Conservation (phyloP, 306 rosid species). For the Hylodesmum podocarpum region DNA sequence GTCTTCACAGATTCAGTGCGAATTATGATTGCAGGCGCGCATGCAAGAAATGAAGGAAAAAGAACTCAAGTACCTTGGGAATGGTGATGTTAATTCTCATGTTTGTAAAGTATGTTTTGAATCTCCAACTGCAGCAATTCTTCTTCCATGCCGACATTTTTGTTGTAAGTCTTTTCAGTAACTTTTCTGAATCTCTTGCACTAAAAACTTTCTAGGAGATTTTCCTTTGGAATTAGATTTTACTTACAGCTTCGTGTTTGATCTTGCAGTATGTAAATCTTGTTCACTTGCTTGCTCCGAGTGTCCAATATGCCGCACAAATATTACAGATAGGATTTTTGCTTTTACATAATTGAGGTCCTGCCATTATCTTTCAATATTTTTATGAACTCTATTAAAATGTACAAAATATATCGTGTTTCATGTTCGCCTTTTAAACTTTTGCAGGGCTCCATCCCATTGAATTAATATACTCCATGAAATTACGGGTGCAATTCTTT, state of each 20-base stretch:
- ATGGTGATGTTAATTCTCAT: constrained; percentile 90
- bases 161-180: constrained; percentile 66
- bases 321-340: constrained; percentile 94
- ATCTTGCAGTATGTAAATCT: constrained; percentile 75
- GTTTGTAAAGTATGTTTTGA: constrained; percentile 97
- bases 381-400: not conserved
- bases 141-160: constrained; percentile 98
- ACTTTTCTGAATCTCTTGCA: not conserved
- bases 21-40: constrained; percentile 69
- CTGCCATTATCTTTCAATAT: not conserved
- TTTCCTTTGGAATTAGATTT: not conserved
- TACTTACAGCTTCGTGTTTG: constrained; percentile 20
- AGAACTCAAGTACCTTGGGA: constrained; percentile 71
- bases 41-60: constrained; percentile 99
- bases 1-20: not conserved
- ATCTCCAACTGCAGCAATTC: constrained; percentile 93
- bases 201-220: not conserved
- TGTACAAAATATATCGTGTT: constrained; percentile 14
- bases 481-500: constrained; percentile 73
- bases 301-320: constrained; percentile 96
- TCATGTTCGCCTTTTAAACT: not conserved
- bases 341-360: constrained; percentile 80
- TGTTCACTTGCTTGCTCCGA: constrained; percentile 98
- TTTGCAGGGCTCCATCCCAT: constrained; percentile 58
- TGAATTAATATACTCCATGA: constrained; percentile 43